phyloP scores from a whole-genome alignment of 1,284 basidiomycete species.

The Sporisorium iseilematis-ciliati region DNA sequence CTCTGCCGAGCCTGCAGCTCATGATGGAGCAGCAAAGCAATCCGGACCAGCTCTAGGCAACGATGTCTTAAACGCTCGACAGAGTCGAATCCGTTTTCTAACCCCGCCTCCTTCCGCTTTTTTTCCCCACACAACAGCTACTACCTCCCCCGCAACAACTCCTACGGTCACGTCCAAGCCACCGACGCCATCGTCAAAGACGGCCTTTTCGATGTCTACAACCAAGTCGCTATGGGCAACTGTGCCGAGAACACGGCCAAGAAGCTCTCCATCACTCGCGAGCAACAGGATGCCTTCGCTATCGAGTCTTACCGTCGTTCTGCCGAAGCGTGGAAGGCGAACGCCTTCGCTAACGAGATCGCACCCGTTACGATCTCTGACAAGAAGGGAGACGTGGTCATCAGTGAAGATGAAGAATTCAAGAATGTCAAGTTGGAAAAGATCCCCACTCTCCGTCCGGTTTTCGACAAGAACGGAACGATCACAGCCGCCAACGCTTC shows the following conservation, averaged over 20 bases:
- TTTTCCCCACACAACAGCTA: slow-evolving; percentile 75
- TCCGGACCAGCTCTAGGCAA: not conserved
- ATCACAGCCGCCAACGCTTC: slow-evolving; percentile 72
- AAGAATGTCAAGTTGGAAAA: slow-evolving; percentile 73
- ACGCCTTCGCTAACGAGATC: slow-evolving; percentile 88
- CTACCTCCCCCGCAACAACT: slow-evolving; percentile 87
- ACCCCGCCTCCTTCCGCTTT: not conserved
- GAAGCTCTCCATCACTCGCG: slow-evolving; percentile 69
- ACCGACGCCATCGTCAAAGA: slow-evolving; percentile 90
- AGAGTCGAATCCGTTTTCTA: not conserved
- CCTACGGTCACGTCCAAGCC: slow-evolving; percentile 88
- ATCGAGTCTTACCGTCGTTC: slow-evolving; percentile 95
- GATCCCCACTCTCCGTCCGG: slow-evolving; percentile 70
- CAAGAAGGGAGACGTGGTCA: slow-evolving; percentile 86
- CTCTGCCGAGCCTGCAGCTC: no score
- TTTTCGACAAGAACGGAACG: slow-evolving; percentile 71
- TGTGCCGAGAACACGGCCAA: slow-evolving; percentile 71
- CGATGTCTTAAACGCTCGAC: not conserved
- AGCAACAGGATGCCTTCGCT: slow-evolving; percentile 76
- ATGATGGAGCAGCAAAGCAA: not conserved
- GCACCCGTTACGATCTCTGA: slow-evolving; percentile 81
- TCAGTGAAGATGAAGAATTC: slow-evolving; percentile 97
- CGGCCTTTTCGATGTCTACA: slow-evolving; percentile 76
- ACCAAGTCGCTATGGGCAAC: slow-evolving; percentile 61
- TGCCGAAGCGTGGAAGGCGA: slow-evolving; percentile 87